phyloP scores from a whole-genome alignment of 2,329 filamentous ascomycete species.

The Phaeomoniella chlamydospora region DNA sequence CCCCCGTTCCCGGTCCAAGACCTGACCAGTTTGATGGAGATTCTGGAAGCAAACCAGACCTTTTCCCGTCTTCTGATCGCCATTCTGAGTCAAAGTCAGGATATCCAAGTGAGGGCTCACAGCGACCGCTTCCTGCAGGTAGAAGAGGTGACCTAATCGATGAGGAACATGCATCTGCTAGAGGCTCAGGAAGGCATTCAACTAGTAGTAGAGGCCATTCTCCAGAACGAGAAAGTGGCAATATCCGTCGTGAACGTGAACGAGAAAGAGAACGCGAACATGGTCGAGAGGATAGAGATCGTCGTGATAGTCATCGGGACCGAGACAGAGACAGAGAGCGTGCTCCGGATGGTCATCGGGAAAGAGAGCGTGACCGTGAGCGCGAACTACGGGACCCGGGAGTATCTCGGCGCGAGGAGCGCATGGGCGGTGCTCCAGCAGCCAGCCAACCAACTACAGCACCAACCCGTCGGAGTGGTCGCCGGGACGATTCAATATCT shows the following conservation, averaged over 20 bases:
- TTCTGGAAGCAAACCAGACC: slow-evolving; percentile 15
- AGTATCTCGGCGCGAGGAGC: slow-evolving; percentile 14
- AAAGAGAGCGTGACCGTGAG: slow-evolving; percentile 11
- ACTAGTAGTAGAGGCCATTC: slow-evolving; percentile 9
- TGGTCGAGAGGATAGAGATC: slow-evolving; percentile 9
- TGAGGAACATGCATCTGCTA: slow-evolving; percentile 17
- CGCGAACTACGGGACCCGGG: slow-evolving; percentile 15
- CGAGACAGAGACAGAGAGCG: slow-evolving; percentile 14
- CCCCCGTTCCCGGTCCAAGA: slow-evolving; percentile 1
- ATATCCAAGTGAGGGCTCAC: not conserved
- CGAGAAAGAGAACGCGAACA: slow-evolving; percentile 4
- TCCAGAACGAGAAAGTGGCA: slow-evolving; percentile 10
- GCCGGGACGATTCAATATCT: slow-evolving; percentile 17
- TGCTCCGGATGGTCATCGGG: slow-evolving; percentile 14
- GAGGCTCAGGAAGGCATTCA: slow-evolving; percentile 17
- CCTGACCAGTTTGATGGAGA: slow-evolving; percentile 4
- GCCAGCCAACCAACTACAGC: slow-evolving; percentile 6
- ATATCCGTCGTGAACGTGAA: slow-evolving; percentile 5
- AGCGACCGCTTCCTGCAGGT: slow-evolving; percentile 9
- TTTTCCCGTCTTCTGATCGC: slow-evolving; percentile 14
- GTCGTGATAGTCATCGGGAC: slow-evolving; percentile 14
- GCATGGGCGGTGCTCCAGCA: slow-evolving; percentile 1
- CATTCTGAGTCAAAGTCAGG: not conserved
- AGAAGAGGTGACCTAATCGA: slow-evolving; percentile 20
- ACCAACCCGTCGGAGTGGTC: slow-evolving; percentile 17